phyloP scores from a whole-genome alignment of 257 asterid genomes.

The Plectranthus barbatus region DNA sequence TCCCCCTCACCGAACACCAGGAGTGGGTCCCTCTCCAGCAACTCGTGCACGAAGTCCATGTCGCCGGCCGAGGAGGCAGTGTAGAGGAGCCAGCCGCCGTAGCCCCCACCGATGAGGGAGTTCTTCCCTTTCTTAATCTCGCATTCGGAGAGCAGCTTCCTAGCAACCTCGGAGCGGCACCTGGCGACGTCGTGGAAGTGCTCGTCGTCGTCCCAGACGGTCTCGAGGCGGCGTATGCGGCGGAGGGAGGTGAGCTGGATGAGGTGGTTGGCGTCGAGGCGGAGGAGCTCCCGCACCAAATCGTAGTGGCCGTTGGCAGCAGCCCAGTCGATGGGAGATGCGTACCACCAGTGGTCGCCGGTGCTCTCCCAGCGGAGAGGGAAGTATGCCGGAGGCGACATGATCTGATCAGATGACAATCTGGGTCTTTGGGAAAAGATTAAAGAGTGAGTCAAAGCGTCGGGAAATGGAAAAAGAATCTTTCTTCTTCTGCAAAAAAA shows the following conservation, averaged over 20 bases:
- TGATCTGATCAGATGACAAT: not conserved
- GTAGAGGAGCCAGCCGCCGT: conserved; percentile 94
- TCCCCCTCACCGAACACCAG: conserved; percentile 91
- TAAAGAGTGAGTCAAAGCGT: not conserved
- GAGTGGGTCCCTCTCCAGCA: conserved; percentile 70
- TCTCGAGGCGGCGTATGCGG: conserved; percentile 79
- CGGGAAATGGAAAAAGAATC: too few relatives aligned
- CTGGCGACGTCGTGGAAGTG: conserved; percentile 75
- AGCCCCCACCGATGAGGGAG: conserved; percentile 65
- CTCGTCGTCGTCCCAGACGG: conserved; percentile 97
- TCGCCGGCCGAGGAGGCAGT: conserved; percentile 96
- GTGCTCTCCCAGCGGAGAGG: conserved; percentile 99
- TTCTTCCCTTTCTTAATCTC: conserved; percentile 49
- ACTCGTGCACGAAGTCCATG: conserved; percentile 48
- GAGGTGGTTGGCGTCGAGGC: conserved; percentile 84
- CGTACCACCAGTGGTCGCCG: conserved; percentile 99
- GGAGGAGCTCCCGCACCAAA: conserved; percentile 77
- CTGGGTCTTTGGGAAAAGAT: not conserved
- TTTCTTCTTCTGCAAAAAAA: too few relatives aligned
- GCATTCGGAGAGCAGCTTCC: conserved; percentile 52
- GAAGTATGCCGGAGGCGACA: conserved; percentile 69
- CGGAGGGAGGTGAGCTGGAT: conserved; percentile 82
- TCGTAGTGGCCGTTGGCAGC: conserved; percentile 97
- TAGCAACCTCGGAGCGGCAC: conserved; percentile 66
- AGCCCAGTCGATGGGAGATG: conserved; percentile 93